phyloP scores from a whole-genome alignment of 2,329 filamentous ascomycete species.

The Calonectria honghensis region DNA sequence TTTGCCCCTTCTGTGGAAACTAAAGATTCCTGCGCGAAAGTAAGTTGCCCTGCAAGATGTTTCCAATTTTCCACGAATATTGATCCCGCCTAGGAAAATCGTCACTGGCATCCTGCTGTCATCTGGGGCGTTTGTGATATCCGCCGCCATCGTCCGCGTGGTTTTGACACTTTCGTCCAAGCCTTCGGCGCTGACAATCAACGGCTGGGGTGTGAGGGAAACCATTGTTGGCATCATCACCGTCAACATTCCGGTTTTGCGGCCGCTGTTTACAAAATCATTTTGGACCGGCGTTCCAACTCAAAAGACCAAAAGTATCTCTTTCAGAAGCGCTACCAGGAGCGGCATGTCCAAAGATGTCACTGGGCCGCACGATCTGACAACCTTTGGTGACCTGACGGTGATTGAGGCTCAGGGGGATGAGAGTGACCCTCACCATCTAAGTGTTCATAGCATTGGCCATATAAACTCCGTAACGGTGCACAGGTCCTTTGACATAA shows the following conservation, averaged over 20 bases:
- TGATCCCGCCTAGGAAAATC: constrained; percentile 47
- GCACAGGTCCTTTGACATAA: constrained; percentile 38
- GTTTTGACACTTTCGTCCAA: constrained; percentile 49
- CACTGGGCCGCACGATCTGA: constrained; percentile 42
- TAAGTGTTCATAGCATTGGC: constrained; percentile 23
- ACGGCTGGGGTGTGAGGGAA: constrained; percentile 54
- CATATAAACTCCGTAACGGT: constrained; percentile 37
- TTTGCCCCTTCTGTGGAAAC: constrained; percentile 48
- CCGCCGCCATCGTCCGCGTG: constrained; percentile 49
- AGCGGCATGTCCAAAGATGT: constrained; percentile 33
- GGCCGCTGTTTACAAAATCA: constrained; percentile 37
- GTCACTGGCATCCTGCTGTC: constrained; percentile 52
- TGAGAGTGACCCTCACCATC: constrained; percentile 32
- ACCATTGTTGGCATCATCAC: constrained; percentile 63
- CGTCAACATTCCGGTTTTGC: constrained; percentile 55
- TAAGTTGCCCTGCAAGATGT: background rate
- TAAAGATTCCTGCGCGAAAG: constrained; percentile 49
- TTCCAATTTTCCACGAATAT: accelerated
- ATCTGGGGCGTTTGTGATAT: constrained; percentile 54
- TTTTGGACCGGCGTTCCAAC: constrained; percentile 38
- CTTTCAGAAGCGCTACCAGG: constrained; percentile 11
- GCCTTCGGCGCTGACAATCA: constrained; percentile 51
- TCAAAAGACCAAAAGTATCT: constrained; percentile 7
- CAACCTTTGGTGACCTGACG: constrained; percentile 18
- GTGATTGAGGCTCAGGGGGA: background rate